phyloP scores from a whole-genome alignment of 495 filamentous ascomycete species.

The Coniosporium apollinis region DNA sequence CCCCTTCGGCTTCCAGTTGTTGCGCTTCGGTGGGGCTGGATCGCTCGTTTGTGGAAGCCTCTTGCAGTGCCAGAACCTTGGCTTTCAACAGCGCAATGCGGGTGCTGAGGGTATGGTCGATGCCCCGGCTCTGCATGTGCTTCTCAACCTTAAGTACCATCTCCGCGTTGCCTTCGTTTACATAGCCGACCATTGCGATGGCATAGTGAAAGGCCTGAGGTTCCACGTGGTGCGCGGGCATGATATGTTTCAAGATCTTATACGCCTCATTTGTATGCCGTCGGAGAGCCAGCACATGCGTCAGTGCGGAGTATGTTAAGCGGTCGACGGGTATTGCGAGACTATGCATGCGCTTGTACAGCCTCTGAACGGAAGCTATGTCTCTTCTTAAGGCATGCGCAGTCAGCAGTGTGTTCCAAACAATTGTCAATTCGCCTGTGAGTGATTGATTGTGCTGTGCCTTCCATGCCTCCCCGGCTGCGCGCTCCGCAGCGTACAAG shows the following conservation, averaged over 20 bases:
- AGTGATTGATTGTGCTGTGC: constrained; percentile 29
- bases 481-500: constrained; percentile 11
- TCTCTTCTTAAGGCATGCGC: constrained; percentile 51
- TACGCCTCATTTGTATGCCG: constrained; percentile 48
- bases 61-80: constrained; percentile 9
- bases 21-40: not conserved
- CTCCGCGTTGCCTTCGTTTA: constrained; percentile 30
- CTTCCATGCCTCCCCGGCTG: constrained; percentile 24
- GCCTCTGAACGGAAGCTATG: constrained; percentile 37
- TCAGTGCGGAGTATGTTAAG: constrained; percentile 57
- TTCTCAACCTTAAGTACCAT: constrained; percentile 36
- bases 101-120: constrained; percentile 29
- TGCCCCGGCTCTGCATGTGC: constrained; percentile 31
- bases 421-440: constrained; percentile 14
- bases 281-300: constrained; percentile 47
- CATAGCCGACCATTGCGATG: constrained; percentile 53
- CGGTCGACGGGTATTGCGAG: constrained; percentile 41
- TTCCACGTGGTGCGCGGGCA: constrained; percentile 39
- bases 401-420: constrained; percentile 67
- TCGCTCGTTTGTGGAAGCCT: not conserved
- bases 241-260: constrained; percentile 41
- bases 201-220: constrained; percentile 56
- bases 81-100: constrained; percentile 31
- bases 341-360: constrained; percentile 46
- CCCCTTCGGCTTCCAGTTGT: constrained; percentile 8